Evolutionary conservation across 192 early-diverging fungal genomes (phyloP).

Genomic region (Dispira parvispora): DNA sequence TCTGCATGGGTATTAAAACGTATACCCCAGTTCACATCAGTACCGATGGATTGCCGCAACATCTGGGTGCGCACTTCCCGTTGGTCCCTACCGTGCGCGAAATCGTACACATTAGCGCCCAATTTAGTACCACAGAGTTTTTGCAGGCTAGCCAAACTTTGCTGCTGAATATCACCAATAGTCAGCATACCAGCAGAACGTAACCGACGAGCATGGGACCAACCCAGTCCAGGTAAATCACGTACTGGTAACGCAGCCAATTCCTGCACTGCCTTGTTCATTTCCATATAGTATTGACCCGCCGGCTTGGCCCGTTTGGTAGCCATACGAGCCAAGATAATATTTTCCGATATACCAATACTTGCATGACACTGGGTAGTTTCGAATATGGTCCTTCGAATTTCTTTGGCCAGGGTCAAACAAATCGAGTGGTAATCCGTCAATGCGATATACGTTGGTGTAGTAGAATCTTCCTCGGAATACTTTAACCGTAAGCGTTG

Average conservation of each 20-base stretch:
- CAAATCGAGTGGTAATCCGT: background rate
- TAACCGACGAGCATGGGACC: conserved; percentile 27
- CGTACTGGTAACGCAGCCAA: conserved; percentile 15
- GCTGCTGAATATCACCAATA: conserved; percentile 17
- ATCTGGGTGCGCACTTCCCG: conserved; percentile 44
- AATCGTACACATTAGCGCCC: conserved; percentile 47
- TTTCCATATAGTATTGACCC: conserved; percentile 24
- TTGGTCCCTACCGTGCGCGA: conserved; percentile 57
- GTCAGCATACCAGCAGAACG: conserved; percentile 16
- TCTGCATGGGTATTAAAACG: conserved; percentile 59
- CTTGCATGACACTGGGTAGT: conserved; percentile 46
- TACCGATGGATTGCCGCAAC: conserved; percentile 58
- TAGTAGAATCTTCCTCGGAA: background rate
- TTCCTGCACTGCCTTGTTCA: conserved; percentile 1
- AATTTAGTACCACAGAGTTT: conserved; percentile 51
- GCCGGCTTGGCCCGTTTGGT: conserved; percentile 58
- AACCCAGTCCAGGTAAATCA: conserved; percentile 44
- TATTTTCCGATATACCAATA: conserved; percentile 59
- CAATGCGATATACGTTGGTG: background rate
- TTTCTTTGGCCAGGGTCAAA: conserved; percentile 11
- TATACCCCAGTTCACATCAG: conserved; percentile 78
- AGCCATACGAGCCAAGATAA: conserved; percentile 56
- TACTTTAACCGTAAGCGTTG: conserved; percentile 10
- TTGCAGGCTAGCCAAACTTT: conserved; percentile 25
- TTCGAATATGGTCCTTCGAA: conserved; percentile 29